Conservation (phyloP, 331 rosid genomes). For the Malus hybrid region DNA sequence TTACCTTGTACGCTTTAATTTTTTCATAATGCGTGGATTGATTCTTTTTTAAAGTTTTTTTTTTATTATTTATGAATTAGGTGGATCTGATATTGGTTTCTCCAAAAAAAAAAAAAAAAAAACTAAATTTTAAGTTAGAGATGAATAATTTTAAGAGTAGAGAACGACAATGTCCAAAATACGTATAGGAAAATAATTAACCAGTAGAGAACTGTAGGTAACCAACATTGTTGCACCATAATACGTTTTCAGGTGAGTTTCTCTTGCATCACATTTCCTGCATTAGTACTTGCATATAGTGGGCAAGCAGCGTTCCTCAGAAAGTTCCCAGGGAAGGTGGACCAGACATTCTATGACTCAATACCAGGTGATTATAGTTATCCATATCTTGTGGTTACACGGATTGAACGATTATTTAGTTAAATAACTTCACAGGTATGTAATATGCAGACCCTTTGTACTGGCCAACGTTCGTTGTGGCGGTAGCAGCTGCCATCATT, state of each 20-base stretch:
- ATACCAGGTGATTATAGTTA: slow-evolving; percentile 40
- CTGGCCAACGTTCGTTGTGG: slow-evolving; percentile 87
- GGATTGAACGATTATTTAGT: background rate
- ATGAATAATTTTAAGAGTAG: no score
- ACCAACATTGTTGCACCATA: no score
- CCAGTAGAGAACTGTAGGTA: no score
- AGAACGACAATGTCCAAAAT: no score
- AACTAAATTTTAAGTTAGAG: no score
- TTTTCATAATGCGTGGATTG: no score
- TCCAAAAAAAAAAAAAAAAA: no score
- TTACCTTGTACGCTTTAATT: no score
- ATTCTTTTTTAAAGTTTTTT: no score
- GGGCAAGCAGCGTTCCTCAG: slow-evolving; percentile 85
- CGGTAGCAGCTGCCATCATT: slow-evolving; percentile 70
- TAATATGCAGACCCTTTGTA: slow-evolving; percentile 43
- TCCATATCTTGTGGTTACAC: background rate
- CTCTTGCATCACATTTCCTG: slow-evolving; percentile 52
- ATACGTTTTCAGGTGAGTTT: slow-evolving; percentile 56
- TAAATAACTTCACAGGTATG: background rate
- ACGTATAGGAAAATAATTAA: no score
- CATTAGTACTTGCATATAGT: slow-evolving; percentile 41
- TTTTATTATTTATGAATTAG: no score
- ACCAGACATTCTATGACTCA: slow-evolving; percentile 39
- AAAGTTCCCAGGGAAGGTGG: slow-evolving; percentile 44
- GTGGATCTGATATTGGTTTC: no score